Percentiles rank a stretch among this genome's conserved stretches.
These are phyloP conservation scores for Aspergillus ustus DNA, from an alignment of 2,329 filamentous ascomycete genomes.

Conservation along the genomic window DNA sequence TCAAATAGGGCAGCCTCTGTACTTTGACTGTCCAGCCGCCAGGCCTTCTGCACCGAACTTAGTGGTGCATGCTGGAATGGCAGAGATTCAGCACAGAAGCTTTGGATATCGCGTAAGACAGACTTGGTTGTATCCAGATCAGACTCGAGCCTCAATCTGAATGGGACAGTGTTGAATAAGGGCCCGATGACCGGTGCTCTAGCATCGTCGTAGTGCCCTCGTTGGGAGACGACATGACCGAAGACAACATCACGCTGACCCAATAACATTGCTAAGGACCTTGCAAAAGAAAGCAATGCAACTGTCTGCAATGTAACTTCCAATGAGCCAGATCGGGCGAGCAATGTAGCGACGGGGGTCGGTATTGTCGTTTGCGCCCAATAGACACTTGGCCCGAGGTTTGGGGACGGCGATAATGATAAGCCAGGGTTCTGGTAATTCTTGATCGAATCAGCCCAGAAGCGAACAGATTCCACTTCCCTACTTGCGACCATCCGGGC, in stretches of 20 bases:
- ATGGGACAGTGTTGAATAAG: not conserved
- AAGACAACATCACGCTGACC: not conserved
- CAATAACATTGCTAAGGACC: not conserved
- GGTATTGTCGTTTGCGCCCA: not conserved
- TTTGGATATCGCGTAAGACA: not conserved
- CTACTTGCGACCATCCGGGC: not conserved
- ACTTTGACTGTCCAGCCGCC: not conserved
- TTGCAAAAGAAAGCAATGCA: not conserved
- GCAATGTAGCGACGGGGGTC: not conserved
- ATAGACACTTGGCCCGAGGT: not conserved
- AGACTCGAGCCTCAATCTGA: not conserved
- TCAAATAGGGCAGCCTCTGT: not conserved
- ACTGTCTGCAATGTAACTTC: not conserved
- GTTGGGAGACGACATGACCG: not conserved
- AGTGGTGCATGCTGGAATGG: conserved; percentile 1
- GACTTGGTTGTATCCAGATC: not conserved
- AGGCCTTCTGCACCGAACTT: not conserved
- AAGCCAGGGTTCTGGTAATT: not conserved
- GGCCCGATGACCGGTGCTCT: not conserved
- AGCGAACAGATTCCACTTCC: not conserved
- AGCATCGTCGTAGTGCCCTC: not conserved
- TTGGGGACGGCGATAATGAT: not conserved
- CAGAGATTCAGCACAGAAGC: not conserved
- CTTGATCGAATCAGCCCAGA: not conserved
- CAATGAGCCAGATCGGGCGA: not conserved